A percentile compares a stretch with the other conserved stretches of the same genome.
Evolutionary conservation across 129 eudicot genomes (phyloP).

Genomic region (Tagetes patula): DNA sequence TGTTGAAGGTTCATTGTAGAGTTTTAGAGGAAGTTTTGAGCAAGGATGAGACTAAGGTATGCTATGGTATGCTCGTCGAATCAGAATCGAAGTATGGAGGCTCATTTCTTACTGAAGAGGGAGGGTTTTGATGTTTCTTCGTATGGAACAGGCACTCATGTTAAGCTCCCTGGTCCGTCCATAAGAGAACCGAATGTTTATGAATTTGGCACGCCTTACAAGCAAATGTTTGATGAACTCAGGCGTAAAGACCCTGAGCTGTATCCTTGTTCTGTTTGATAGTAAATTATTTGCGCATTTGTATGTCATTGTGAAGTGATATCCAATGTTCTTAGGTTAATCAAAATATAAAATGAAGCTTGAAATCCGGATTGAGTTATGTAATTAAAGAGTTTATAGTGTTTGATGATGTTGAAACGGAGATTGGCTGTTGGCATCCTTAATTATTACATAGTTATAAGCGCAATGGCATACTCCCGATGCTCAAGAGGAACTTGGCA

Average conservation of each 20-base stretch:
- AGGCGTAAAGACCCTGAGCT: slow-evolving; percentile 88
- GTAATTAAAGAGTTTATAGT: background rate
- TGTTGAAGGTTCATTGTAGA: background rate
- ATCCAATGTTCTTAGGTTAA: background rate
- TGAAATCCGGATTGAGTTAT: background rate
- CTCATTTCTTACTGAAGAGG: slow-evolving; percentile 70
- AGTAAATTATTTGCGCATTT: background rate
- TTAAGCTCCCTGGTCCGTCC: slow-evolving; percentile 94
- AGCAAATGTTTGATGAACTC: slow-evolving; percentile 85
- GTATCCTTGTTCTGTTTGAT: slow-evolving; percentile 39
- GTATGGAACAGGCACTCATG: slow-evolving; percentile 90
- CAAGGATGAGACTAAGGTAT: slow-evolving; percentile 40
- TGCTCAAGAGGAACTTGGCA: slow-evolving; percentile 75
- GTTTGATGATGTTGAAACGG: background rate
- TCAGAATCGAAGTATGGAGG: slow-evolving; percentile 93
- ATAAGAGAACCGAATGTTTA: slow-evolving; percentile 85
- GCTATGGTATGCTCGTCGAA: slow-evolving; percentile 92
- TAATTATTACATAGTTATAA: slow-evolving; percentile 50
- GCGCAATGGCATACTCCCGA: slow-evolving; percentile 83
- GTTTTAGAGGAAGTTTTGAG: background rate
- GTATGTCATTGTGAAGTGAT: background rate
- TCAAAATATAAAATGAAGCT: background rate
- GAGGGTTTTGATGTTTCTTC: slow-evolving; percentile 87
- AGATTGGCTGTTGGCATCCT: slow-evolving; percentile 21
- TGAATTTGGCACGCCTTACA: slow-evolving; percentile 92